Evolutionary conservation across 495 filamentous ascomycete species (phyloP).

Genomic region (Cenococcum geophilum): DNA sequence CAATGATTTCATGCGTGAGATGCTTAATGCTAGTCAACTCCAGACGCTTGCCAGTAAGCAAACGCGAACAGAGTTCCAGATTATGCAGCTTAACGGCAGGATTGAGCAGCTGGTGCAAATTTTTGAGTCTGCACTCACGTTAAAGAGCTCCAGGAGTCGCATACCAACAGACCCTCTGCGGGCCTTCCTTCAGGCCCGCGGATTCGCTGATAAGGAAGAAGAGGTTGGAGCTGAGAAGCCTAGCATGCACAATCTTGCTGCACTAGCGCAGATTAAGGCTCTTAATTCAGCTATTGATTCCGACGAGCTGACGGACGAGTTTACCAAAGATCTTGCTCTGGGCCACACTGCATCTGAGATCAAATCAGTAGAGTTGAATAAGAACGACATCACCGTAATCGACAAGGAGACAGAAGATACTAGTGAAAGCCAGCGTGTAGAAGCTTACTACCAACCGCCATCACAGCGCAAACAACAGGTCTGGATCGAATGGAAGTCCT

Average conservation of each 20-base stretch:
- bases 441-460: conserved; percentile 26
- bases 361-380: conserved; percentile 20
- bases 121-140: conserved; percentile 24
- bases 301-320: conserved; percentile 22
- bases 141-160: conserved; percentile 5
- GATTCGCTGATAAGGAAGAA: conserved; percentile 20
- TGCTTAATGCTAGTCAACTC: conserved; percentile 28
- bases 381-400: conserved; percentile 19
- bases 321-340: conserved; percentile 15
- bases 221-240: conserved; percentile 3
- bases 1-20: conserved; percentile 34
- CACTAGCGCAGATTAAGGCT: conserved; percentile 30
- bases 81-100: conserved; percentile 33
- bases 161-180: conserved; percentile 19
- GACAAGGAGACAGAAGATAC: conserved; percentile 19
- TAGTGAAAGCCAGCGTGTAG: conserved; percentile 23
- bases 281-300: conserved; percentile 29
- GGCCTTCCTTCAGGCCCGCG: conserved; percentile 20
- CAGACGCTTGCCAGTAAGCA: conserved; percentile 28
- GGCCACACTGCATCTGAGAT: conserved; percentile 25
- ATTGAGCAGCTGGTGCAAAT: conserved; percentile 32
- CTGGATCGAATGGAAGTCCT: conserved; percentile 34
- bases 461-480: conserved; percentile 19
- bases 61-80: conserved; percentile 31
- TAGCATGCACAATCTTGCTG: conserved; percentile 22